Evolutionary conservation across 2,329 filamentous ascomycete species (phyloP).

Genomic region (Eurotiales sp.): DNA sequence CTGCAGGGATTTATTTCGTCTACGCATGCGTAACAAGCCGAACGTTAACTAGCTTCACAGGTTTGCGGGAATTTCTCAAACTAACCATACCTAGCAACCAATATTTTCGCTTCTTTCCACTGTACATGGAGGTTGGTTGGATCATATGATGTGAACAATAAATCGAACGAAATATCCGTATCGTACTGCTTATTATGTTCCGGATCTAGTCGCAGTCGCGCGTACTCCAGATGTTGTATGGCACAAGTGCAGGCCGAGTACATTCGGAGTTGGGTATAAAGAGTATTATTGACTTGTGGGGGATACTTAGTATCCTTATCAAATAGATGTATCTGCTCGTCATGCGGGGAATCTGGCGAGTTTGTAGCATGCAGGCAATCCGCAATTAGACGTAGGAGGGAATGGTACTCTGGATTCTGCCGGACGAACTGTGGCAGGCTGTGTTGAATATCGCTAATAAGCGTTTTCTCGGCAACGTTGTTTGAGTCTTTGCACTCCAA

Average conservation of each 20-base stretch:
- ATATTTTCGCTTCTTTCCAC: constrained; percentile 6
- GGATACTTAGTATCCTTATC: not conserved
- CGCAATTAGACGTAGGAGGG: not conserved
- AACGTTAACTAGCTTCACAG: not conserved
- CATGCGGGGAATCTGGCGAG: not conserved
- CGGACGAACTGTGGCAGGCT: not conserved
- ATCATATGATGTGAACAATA: not conserved
- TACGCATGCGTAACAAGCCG: not conserved
- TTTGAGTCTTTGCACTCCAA: not conserved
- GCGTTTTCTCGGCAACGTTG: not conserved
- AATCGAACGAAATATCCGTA: not conserved
- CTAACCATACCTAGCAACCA: constrained; percentile 1
- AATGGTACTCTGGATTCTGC: not conserved
- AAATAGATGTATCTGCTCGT: not conserved
- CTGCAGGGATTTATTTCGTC: not conserved
- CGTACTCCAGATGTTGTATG: not conserved
- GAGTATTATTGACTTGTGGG: not conserved
- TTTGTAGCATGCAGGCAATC: not conserved
- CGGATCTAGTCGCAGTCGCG: not conserved
- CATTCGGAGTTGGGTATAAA: constrained; percentile 9
- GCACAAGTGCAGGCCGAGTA: constrained; percentile 4
- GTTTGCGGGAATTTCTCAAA: not conserved
- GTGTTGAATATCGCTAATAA: not conserved
- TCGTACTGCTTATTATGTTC: not conserved
- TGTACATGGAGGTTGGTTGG: not conserved